Percentiles rank a stretch among this genome's conserved stretches.
Evolutionary conservation across 2,329 filamentous ascomycete genomes (phyloP).

Genomic region (Chrysoporthe deuterocubensis): DNA sequence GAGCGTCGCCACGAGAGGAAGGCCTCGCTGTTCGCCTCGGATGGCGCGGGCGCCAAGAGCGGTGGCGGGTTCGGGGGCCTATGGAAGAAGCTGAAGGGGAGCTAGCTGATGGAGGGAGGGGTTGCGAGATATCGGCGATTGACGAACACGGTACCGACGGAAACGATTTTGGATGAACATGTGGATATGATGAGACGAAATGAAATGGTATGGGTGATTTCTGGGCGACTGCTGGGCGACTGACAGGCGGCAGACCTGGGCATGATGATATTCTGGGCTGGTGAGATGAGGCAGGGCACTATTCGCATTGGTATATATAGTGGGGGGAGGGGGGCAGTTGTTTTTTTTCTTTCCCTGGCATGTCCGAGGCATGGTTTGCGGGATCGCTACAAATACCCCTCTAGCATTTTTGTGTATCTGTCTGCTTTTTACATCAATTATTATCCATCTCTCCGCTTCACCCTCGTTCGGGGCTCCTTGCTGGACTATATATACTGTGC

Average conservation of each 20-base stretch:
- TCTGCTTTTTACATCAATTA: background rate
- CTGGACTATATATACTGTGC: background rate
- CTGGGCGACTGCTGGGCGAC: background rate
- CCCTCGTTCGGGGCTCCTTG: background rate
- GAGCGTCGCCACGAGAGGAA: conserved; percentile 47
- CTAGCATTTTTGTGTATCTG: conserved; percentile 1
- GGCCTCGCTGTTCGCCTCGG: conserved; percentile 45
- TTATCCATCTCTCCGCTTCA: background rate
- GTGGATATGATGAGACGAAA: background rate
- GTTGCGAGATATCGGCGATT: no score
- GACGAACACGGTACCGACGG: no score
- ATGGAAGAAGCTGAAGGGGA: conserved; percentile 60
- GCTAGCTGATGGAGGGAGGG: conserved; percentile 18
- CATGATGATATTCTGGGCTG: background rate
- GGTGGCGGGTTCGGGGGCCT: conserved; percentile 45
- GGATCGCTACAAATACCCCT: conserved; percentile 1
- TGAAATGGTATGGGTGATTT: background rate
- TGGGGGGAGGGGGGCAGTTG: no score
- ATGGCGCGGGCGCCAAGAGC: conserved; percentile 51
- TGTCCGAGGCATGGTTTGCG: background rate
- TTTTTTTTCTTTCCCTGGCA: background rate
- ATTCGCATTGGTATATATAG: background rate
- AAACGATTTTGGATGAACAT: background rate
- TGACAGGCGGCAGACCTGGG: no score
- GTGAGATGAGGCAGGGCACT: background rate